These are phyloP conservation scores for Microglena sp. DNA, from an alignment of 139 green algal genomes.

Conservation along the genomic window DNA sequence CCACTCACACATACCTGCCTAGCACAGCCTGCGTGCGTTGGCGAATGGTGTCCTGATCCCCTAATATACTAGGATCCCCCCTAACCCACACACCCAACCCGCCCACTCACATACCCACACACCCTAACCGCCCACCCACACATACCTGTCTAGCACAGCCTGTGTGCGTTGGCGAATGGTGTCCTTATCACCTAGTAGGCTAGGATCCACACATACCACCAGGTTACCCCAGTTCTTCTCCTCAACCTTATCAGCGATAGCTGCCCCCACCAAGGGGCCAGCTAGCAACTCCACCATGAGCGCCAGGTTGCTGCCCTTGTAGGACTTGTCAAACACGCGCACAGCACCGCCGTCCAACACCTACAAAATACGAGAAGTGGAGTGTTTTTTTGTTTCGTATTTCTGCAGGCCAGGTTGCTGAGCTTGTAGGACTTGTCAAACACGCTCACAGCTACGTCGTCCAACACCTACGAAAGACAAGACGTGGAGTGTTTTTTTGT, in stretches of 20 bases:
- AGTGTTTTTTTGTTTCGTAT: too few species aligned
- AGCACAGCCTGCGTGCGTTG: too few species aligned
- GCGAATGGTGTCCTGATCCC: neutral
- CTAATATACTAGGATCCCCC: neutral
- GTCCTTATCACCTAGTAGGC: constrained; percentile 38
- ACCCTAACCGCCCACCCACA: neutral
- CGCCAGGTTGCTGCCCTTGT: constrained; percentile 61
- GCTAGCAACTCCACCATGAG: constrained; percentile 73
- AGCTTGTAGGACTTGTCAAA: constrained; percentile 67
- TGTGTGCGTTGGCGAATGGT: constrained; percentile 24
- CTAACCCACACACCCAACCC: neutral
- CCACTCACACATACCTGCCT: neutral
- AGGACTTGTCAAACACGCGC: constrained; percentile 52
- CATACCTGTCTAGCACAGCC: constrained; percentile 8
- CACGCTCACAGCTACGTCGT: too few species aligned
- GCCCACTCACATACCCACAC: neutral
- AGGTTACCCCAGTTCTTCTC: constrained; percentile 72
- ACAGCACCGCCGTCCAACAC: constrained; percentile 60
- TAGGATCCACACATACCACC: constrained; percentile 56
- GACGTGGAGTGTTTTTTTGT: too few species aligned
- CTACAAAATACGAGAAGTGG: constrained; percentile 5
- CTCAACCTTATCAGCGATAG: constrained; percentile 58
- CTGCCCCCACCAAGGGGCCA: constrained; percentile 48
- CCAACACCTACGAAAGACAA: too few species aligned
- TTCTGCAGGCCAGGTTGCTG: constrained; percentile 55